Evolutionary conservation across 2,329 filamentous ascomycete genomes (phyloP).

Genomic region (Alternaria gaisen): DNA sequence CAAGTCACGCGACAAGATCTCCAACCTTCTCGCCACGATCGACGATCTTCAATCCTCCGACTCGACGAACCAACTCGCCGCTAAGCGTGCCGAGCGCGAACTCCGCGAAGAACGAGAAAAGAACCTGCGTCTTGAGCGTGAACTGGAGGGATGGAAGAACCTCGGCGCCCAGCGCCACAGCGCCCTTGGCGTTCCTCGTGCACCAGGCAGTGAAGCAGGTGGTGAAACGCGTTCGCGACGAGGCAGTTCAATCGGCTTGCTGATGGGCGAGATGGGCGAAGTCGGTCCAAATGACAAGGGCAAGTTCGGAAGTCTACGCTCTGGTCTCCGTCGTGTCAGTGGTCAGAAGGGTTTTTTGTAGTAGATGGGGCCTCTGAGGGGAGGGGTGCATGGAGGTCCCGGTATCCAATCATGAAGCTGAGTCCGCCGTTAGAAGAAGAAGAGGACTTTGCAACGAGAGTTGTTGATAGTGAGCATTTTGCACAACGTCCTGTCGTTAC

Average conservation of each 20-base stretch:
- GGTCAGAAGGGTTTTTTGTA: conserved; percentile 62
- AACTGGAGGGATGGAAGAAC: conserved; percentile 82
- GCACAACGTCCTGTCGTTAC: conserved; percentile 12
- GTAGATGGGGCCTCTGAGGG: conserved; percentile 44
- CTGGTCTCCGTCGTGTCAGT: conserved; percentile 54
- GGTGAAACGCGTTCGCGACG: conserved; percentile 54
- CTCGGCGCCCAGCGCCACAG: conserved; percentile 69
- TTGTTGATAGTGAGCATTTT: conserved; percentile 14
- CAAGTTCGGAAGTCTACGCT: conserved; percentile 45
- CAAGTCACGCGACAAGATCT: conserved; percentile 88
- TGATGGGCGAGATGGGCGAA: conserved; percentile 49
- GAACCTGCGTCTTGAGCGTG: conserved; percentile 80
- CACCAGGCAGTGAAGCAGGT: conserved; percentile 53
- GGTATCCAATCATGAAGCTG: conserved; percentile 32
- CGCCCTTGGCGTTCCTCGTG: conserved; percentile 45
- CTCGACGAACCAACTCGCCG: conserved; percentile 79
- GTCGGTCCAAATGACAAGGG: conserved; percentile 41
- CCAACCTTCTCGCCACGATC: conserved; percentile 87
- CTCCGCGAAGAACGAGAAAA: conserved; percentile 89
- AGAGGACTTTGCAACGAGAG: conserved; percentile 30
- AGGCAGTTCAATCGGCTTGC: conserved; percentile 54
- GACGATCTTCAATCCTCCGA: conserved; percentile 93
- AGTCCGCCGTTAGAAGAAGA: conserved; percentile 42
- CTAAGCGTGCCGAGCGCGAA: conserved; percentile 88
- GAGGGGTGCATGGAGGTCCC: conserved; percentile 44